Evolutionary conservation across 2,329 filamentous ascomycete genomes (phyloP).

Genomic region (Colletotrichum horii): DNA sequence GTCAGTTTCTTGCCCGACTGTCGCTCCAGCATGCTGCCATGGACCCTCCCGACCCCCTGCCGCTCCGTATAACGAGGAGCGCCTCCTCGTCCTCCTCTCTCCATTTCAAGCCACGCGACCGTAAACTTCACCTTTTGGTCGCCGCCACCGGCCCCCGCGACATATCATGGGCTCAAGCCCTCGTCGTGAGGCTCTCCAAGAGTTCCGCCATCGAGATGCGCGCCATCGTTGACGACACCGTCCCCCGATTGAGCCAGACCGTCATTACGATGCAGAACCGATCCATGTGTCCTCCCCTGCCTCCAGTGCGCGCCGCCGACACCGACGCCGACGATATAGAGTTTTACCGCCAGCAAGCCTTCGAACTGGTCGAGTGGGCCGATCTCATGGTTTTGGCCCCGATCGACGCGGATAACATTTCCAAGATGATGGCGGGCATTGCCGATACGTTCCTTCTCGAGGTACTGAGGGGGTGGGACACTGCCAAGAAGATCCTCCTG

Average conservation of each 20-base stretch:
- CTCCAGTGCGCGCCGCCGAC: conserved; percentile 34
- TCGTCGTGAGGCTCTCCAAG: conserved; percentile 72
- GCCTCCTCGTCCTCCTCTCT: conserved; percentile 39
- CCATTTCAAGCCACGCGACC: conserved; percentile 40
- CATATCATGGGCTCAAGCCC: conserved; percentile 68
- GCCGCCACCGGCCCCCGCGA: conserved; percentile 70
- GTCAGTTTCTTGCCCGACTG: neutral
- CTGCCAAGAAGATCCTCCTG: conserved; percentile 82
- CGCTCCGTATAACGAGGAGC: conserved; percentile 18
- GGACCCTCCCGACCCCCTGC: conserved; percentile 19
- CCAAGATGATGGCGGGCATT: conserved; percentile 86
- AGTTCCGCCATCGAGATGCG: conserved; percentile 65
- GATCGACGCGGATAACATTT: conserved; percentile 82
- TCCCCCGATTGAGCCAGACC: conserved; percentile 66
- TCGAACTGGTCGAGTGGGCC: conserved; percentile 83
- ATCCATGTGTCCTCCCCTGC: conserved; percentile 36
- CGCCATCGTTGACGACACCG: conserved; percentile 70
- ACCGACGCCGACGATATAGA: conserved; percentile 53
- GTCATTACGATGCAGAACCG: conserved; percentile 65
- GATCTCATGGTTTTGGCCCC: conserved; percentile 85
- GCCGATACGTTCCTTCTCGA: conserved; percentile 82
- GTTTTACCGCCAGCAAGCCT: conserved; percentile 57
- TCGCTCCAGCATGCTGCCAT: conserved; percentile 3
- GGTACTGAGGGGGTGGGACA: conserved; percentile 84
- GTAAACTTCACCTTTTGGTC: conserved; percentile 65